Conservation (phyloP, 2,329 filamentous ascomycete genomes). For the Stemphylium vesicarium region DNA sequence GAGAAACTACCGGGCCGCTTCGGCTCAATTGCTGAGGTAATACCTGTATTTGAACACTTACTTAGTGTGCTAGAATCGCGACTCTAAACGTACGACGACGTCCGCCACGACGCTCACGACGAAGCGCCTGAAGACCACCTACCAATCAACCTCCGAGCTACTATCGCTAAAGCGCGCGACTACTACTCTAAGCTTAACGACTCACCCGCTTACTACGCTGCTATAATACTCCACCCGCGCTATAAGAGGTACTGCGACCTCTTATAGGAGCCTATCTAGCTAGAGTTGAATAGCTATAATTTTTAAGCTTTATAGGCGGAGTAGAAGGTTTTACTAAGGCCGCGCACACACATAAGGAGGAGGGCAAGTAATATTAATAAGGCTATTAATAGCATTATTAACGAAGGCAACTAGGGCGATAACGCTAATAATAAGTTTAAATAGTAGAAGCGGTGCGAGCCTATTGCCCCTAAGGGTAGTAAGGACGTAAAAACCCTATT, state of each 20-base stretch:
- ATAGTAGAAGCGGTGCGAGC: neutral
- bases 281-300: neutral
- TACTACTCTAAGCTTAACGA: conserved; percentile 13
- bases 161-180: neutral
- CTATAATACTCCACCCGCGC: conserved; percentile 5
- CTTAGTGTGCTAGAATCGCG: neutral
- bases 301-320: neutral
- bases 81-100: neutral
- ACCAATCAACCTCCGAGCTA: conserved; percentile 10
- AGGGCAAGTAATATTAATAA: neutral
- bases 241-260: conserved; percentile 4
- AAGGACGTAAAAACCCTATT: neutral
- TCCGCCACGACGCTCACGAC: neutral
- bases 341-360: neutral
- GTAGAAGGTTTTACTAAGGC: neutral
- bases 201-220: too few species aligned
- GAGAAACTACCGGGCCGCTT: neutral
- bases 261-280: neutral
- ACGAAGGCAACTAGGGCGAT: neutral
- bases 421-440: neutral
- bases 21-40: neutral
- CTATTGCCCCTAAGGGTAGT: neutral
- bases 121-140: too few species aligned
- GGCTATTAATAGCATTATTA: neutral
- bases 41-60: conserved; percentile 2